phyloP scores from a whole-genome alignment of 116 monocot genomes.

The Posidonia oceanica region DNA sequence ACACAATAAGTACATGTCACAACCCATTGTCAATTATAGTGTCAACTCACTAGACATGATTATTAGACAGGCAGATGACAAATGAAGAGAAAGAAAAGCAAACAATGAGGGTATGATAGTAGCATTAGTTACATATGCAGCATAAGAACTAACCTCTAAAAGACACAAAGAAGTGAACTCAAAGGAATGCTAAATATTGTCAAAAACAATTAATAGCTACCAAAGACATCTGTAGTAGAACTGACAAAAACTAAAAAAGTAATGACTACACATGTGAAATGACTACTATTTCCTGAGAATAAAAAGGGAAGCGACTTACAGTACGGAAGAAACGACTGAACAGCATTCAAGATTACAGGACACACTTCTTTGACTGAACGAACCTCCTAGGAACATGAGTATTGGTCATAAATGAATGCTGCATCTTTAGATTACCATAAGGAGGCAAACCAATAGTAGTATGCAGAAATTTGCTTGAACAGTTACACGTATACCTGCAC shows the following conservation, averaged over 20 bases:
- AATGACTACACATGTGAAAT: neutral
- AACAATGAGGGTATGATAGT: no score
- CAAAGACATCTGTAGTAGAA: neutral
- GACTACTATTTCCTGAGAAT: neutral
- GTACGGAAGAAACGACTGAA: constrained; percentile 72
- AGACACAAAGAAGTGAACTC: no score
- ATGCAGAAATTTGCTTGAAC: neutral
- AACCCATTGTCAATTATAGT: no score
- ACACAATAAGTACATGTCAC: no score
- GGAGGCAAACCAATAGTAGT: neutral
- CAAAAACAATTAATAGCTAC: no score
- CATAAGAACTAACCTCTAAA: no score
- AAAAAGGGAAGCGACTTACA: constrained; percentile 16
- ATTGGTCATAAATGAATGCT: no score
- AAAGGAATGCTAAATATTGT: no score
- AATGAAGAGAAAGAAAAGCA: no score
- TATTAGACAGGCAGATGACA: no score
- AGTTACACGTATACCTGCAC: constrained; percentile 40
- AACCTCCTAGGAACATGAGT: constrained; percentile 38
- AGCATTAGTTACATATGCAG: no score
- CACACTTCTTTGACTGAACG: constrained; percentile 73
- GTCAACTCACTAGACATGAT: no score
- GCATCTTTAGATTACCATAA: neutral
- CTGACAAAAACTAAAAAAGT: neutral
- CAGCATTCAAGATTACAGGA: constrained; percentile 64